phyloP scores from a whole-genome alignment of 768 basidiomycete genomes.

The Termitomyces sp. region DNA sequence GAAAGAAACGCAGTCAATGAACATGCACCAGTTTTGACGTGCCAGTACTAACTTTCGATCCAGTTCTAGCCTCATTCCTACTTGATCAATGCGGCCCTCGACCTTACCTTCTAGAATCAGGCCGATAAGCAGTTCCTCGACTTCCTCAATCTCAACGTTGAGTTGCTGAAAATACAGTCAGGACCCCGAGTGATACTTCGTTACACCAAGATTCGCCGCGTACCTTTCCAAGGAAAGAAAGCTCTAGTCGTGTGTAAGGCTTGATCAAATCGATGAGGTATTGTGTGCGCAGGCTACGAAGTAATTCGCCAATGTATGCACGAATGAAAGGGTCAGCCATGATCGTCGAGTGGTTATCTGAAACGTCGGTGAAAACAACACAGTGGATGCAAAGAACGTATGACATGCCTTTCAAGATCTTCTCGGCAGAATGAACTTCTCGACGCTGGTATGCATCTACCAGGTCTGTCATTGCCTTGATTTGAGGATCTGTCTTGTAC shows the following conservation, averaged over 20 bases:
- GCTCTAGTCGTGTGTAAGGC: constrained; percentile 92
- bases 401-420: constrained; percentile 76
- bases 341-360: constrained; percentile 92
- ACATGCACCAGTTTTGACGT: background rate
- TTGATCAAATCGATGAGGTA: constrained; percentile 98
- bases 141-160: constrained; percentile 88
- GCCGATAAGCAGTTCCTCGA: constrained; percentile 90
- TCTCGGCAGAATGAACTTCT: constrained; percentile 97
- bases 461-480: constrained; percentile 96
- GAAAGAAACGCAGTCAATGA: background rate
- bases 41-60: constrained; percentile 67
- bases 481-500: constrained; percentile 94
- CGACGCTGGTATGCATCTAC: constrained; percentile 96
- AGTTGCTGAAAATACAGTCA: constrained; percentile 64
- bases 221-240: constrained; percentile 91
- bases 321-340: constrained; percentile 96
- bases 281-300: constrained; percentile 91
- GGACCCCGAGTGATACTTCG: background rate
- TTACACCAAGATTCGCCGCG: constrained; percentile 9
- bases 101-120: constrained; percentile 97
- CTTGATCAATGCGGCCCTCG: constrained; percentile 95
- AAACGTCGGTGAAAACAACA: background rate
- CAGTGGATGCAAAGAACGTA: background rate
- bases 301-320: constrained; percentile 92
- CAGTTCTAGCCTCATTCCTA: constrained; percentile 87